Percentiles rank a stretch among this genome's conserved stretches.
phyloP scores from a whole-genome alignment of 2,329 filamentous ascomycete genomes.

The Podosphaera xanthii region DNA sequence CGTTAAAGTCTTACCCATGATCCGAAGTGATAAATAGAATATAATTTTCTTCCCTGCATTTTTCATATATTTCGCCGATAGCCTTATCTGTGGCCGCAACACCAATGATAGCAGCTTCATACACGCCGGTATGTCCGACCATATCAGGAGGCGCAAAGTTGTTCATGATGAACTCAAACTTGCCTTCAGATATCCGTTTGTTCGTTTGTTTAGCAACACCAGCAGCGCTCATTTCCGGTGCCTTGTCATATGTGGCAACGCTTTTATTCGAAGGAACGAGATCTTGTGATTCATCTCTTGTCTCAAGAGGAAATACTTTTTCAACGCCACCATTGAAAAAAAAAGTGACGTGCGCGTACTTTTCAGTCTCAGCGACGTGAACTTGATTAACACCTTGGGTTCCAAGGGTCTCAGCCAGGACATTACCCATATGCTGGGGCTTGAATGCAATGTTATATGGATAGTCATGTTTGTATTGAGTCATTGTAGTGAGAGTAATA shows the following conservation, averaged over 20 bases:
- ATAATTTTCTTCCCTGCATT: conserved; percentile 83
- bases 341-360: conserved; percentile 98
- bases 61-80: conserved; percentile 79
- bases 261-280: conserved; percentile 70
- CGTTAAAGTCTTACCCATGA: conserved; percentile 41
- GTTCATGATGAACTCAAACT: conserved; percentile 98
- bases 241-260: conserved; percentile 82
- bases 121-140: conserved; percentile 96
- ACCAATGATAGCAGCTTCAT: conserved; percentile 76
- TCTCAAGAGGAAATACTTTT: conserved; percentile 82
- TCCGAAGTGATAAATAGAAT: conserved; percentile 88
- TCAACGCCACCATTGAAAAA: conserved; percentile 99
- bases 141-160: conserved; percentile 99
- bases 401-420: conserved; percentile 89
- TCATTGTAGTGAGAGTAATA: conserved; percentile 82
- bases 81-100: conserved; percentile 76
- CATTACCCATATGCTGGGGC: conserved; percentile 89
- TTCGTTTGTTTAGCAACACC: conserved; percentile 72
- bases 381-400: conserved; percentile 82
- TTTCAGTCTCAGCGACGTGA: conserved; percentile 95
- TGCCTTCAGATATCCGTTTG: conserved; percentile 64
- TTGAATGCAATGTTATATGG: conserved; percentile 81
- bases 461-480: conserved; percentile 89
- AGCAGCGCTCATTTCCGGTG: conserved; percentile 88
- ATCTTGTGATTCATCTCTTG: conserved; percentile 59